A percentile compares a stretch with the other conserved stretches of the same genome.
These are phyloP conservation scores for Hibiscus trionum DNA, from an alignment of 345 rosid species.

Conservation along the genomic window DNA sequence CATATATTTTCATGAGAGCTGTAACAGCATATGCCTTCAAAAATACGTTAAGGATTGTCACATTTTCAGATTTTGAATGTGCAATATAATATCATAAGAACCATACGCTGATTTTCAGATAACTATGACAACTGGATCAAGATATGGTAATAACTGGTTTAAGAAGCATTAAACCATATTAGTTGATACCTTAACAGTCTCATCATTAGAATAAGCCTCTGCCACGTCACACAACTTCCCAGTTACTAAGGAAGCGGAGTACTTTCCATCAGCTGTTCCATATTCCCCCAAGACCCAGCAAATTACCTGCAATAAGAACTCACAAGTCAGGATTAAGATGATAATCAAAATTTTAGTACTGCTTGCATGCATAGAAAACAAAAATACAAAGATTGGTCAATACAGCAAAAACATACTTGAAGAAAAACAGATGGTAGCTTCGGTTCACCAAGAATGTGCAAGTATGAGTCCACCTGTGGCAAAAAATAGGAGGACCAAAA, in stretches of 20 bases:
- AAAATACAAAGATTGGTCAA: slow-evolving; percentile 7
- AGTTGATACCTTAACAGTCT: slow-evolving; percentile 74
- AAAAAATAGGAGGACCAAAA: neutral
- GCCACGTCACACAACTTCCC: slow-evolving; percentile 96
- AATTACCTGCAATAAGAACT: slow-evolving; percentile 58
- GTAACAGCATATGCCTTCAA: slow-evolving; percentile 88
- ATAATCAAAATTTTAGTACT: neutral
- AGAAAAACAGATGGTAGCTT: slow-evolving; percentile 95
- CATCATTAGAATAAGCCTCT: slow-evolving; percentile 91
- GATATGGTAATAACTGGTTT: neutral
- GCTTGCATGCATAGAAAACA: slow-evolving; percentile 1
- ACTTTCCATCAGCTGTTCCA: slow-evolving; percentile 84
- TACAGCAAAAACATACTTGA: slow-evolving; percentile 43
- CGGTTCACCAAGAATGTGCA: slow-evolving; percentile 83
- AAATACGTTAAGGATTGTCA: slow-evolving; percentile 17
- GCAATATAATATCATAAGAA: neutral
- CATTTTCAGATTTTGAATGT: neutral
- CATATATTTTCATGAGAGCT: slow-evolving; percentile 84
- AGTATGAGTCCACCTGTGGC: slow-evolving; percentile 86
- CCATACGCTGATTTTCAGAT: neutral
- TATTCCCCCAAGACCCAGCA: slow-evolving; percentile 98
- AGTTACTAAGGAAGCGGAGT: slow-evolving; percentile 69
- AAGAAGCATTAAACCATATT: slow-evolving; percentile 5
- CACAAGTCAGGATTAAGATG: slow-evolving; percentile 12
- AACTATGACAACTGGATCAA: neutral